Evolutionary conservation across 306 rosid species (phyloP).

Genomic region (Herpetospermum pedunculosum): DNA sequence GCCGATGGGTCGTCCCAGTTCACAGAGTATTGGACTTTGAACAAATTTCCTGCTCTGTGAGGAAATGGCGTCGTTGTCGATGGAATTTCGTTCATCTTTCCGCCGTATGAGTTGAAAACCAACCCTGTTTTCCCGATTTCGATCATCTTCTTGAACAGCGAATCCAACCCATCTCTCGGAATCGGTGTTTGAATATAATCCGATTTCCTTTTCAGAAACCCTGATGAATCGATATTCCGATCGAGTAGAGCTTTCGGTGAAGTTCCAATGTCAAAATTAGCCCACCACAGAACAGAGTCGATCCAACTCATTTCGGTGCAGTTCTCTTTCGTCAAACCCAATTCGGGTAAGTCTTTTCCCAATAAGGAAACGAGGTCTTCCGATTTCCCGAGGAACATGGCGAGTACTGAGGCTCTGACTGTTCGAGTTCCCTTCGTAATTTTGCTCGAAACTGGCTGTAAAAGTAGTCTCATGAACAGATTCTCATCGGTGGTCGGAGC

Average conservation of each 20-base stretch:
- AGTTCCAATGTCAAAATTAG: constrained; percentile 14
- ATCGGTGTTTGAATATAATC: constrained; percentile 53
- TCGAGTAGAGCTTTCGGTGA: constrained; percentile 34
- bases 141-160: constrained; percentile 36
- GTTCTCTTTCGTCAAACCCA: constrained; percentile 32
- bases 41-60: constrained; percentile 52
- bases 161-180: constrained; percentile 32
- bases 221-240: constrained; percentile 22
- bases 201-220: constrained; percentile 37
- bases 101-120: constrained; percentile 75
- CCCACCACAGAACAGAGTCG: constrained; percentile 54
- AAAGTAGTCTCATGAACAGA: constrained; percentile 43
- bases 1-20: constrained; percentile 31
- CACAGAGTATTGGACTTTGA: constrained; percentile 53
- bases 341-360: constrained; percentile 42
- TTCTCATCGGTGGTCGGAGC: constrained; percentile 40
- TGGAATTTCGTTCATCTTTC: constrained; percentile 45
- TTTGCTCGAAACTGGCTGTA: constrained; percentile 38
- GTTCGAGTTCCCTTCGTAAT: constrained; percentile 25
- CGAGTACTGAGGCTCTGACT: constrained; percentile 20
- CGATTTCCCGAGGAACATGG: constrained; percentile 41
- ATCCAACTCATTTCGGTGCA: constrained; percentile 55
- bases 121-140: constrained; percentile 40
- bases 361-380: constrained; percentile 30
- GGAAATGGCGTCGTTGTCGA: constrained; percentile 51